Percentiles rank a stretch among this genome's conserved stretches.
phyloP scores from a whole-genome alignment of 495 filamentous ascomycete species.

The Jackrogersella multiformis region DNA sequence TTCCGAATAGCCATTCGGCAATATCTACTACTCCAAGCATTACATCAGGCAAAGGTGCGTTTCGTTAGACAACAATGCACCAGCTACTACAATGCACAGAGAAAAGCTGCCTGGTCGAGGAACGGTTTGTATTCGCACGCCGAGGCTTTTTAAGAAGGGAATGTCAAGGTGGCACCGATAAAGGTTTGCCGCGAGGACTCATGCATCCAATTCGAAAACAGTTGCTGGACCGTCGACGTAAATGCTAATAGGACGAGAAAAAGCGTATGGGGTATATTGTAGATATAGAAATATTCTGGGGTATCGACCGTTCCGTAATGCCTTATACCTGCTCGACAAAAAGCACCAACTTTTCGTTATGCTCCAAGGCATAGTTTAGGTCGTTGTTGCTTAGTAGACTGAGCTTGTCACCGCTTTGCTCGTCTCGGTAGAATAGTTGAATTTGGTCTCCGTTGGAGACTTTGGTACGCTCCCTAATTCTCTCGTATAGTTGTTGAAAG shows the following conservation, averaged over 20 bases:
- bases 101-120: conserved; percentile 2
- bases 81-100: conserved; percentile 8
- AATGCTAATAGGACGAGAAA: conserved; percentile 39
- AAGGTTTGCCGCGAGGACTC: neutral
- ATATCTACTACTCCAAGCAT: conserved; percentile 20
- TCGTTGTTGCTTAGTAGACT: conserved; percentile 81
- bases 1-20: conserved; percentile 19
- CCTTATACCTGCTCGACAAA: conserved; percentile 66
- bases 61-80: conserved; percentile 12
- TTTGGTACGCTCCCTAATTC: conserved; percentile 78
- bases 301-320: conserved; percentile 17
- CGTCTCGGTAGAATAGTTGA: conserved; percentile 86
- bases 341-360: conserved; percentile 87
- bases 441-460: conserved; percentile 71
- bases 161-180: neutral
- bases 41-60: conserved; percentile 10
- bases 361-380: conserved; percentile 77
- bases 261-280: conserved; percentile 44
- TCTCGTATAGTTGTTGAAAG: conserved; percentile 82
- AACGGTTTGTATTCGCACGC: conserved; percentile 8
- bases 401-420: conserved; percentile 76
- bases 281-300: conserved; percentile 37
- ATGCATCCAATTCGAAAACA: conserved; percentile 20
- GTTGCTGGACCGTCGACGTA: conserved; percentile 29
- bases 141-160: neutral